Base-by-base conservation (phyloP, 2,329 filamentous ascomycete species). In the Penicillium sp. region DNA sequence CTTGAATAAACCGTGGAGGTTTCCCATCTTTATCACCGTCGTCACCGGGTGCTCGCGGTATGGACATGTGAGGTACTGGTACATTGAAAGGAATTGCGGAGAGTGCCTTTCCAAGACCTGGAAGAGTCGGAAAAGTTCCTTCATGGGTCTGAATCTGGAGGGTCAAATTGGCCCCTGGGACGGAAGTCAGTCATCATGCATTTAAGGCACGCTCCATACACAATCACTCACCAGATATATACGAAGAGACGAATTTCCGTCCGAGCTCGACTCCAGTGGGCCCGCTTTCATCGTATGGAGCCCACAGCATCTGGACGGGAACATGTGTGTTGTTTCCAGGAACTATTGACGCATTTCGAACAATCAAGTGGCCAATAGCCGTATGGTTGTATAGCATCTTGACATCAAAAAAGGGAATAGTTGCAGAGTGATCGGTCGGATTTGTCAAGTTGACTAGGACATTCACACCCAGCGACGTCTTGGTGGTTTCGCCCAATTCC, bases 371-470 rank as follows among this genome's bases (percentile, higher is more conserved):
- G 29, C 87, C 93, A 32, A 98, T 73, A 6, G 86, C 66, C 0
- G 84, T 84, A 9, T 78, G 82, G 59, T 94, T 90, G 59, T 82
- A 83, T 28, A 87, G 66, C 37, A 97, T 71, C 52, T 90, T 81
- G 38, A 95, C 78, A 63, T 86, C 90, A 54, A 88, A 70, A 53
- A 83, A 91, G 1, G 91, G 91, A n/a, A 97, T 76, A 2, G 75
- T 76, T 4, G 89, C 90, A 4, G 87, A 84, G 66, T 97, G 96
- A 4, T 84, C 79, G 0, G 90, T 95, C 1, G 91, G 90, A 62
- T 98, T 98, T 4, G 88, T 94, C 51, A 95, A 77, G 63, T 93
- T 95, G 60, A 95, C 77, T 35, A 75, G 71, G 11, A 87, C 86
- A 60, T 83, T 76, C 33, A 97, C 71, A 18, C 79, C 81, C 40